A percentile compares a stretch with the other conserved stretches of the same genome.
Evolutionary conservation across 2,329 filamentous ascomycete species (phyloP).

Genomic region (Paramyrothecium sp.): DNA sequence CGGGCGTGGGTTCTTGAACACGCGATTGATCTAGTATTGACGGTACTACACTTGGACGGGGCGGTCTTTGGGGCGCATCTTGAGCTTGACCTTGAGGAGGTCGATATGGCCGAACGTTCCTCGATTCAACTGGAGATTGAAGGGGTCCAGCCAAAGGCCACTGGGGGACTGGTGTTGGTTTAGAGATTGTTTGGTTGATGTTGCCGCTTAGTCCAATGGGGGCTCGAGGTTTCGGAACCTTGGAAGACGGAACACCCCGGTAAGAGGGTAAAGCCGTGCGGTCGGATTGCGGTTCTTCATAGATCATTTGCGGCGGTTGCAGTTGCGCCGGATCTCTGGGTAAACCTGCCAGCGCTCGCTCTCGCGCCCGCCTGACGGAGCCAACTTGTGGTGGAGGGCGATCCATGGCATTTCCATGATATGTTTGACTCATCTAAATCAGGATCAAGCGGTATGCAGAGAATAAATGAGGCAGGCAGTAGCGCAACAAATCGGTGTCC

Average conservation of each 20-base stretch:
- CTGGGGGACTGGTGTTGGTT: slow-evolving; percentile 51
- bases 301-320: slow-evolving; percentile 20
- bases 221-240: slow-evolving; percentile 12
- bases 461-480: slow-evolving; percentile 6
- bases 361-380: slow-evolving; percentile 54
- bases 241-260: slow-evolving; percentile 15
- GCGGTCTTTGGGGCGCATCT: slow-evolving; percentile 54
- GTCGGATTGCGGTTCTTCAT: slow-evolving; percentile 21
- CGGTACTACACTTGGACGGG: slow-evolving; percentile 58
- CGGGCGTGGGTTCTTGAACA: slow-evolving; percentile 54
- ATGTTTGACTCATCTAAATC: slow-evolving; percentile 52
- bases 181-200: slow-evolving; percentile 46
- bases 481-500: slow-evolving; percentile 10
- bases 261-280: slow-evolving; percentile 23
- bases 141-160: slow-evolving; percentile 50
- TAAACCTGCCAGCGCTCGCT: slow-evolving; percentile 45
- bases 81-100: slow-evolving; percentile 49
- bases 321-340: slow-evolving; percentile 17
- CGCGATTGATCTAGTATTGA: slow-evolving; percentile 57
- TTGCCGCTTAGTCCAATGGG: slow-evolving; percentile 16
- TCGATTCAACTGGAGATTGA: slow-evolving; percentile 25
- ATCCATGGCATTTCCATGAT: slow-evolving; percentile 56
- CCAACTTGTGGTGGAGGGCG: slow-evolving; percentile 39
- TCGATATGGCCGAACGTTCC: slow-evolving; percentile 42
- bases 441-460: slow-evolving; percentile 11